These are phyloP conservation scores for Trametes cingulata DNA, from an alignment of 768 basidiomycete species.

Conservation along the genomic window DNA sequence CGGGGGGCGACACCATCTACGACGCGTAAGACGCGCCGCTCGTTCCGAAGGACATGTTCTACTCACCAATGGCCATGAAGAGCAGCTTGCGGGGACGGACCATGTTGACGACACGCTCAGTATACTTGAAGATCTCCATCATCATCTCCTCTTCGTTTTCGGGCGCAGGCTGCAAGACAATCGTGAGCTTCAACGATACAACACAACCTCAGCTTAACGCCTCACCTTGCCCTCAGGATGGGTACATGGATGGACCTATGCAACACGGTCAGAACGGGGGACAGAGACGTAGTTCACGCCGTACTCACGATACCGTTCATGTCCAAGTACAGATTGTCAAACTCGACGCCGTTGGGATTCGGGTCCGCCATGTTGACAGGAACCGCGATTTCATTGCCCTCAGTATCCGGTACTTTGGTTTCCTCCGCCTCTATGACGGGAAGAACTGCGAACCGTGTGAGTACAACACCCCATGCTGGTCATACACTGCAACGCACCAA, in stretches of 20 bases:
- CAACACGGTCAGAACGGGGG: not conserved
- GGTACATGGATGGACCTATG: slow-evolving; percentile 95
- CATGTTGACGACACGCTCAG: slow-evolving; percentile 97
- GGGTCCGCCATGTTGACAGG: slow-evolving; percentile 77
- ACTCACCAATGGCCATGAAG: slow-evolving; percentile 94
- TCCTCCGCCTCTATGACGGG: slow-evolving; percentile 88
- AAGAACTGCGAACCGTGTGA: slow-evolving; percentile 52
- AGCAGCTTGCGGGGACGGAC: slow-evolving; percentile 90
- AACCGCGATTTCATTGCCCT: slow-evolving; percentile 66
- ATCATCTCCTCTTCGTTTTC: slow-evolving; percentile 99
- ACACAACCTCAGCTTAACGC: slow-evolving; percentile 16
- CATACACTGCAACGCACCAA: too few relatives aligned
- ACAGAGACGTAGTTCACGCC: not conserved
- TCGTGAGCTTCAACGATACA: not conserved
- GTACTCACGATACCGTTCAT: slow-evolving; percentile 95
- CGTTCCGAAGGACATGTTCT: not conserved
- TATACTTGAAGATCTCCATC: slow-evolving; percentile 95
- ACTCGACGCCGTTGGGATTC: slow-evolving; percentile 96
- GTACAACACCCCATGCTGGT: too few relatives aligned
- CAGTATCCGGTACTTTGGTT: slow-evolving; percentile 60
- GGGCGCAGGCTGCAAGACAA: slow-evolving; percentile 71
- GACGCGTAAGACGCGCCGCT: not conserved
- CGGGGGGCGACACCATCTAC: slow-evolving; percentile 95
- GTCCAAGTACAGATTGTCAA: slow-evolving; percentile 95
- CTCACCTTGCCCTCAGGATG: slow-evolving; percentile 93